Conservation (phyloP, 805 yeast genomes). For the Candida sonorensis region DNA sequence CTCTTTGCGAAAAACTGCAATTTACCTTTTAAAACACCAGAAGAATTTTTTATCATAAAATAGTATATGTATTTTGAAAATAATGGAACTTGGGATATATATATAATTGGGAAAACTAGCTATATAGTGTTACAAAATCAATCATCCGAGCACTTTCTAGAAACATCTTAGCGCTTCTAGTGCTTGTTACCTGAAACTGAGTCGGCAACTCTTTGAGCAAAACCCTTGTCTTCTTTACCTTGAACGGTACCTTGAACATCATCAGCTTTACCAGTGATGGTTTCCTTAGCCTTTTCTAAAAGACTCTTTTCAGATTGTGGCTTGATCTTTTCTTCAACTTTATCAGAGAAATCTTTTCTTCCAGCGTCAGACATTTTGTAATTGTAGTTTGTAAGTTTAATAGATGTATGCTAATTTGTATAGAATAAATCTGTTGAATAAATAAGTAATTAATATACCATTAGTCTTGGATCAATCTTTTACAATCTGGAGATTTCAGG, state of each 20-base stretch:
- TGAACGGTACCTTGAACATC: slow-evolving; percentile 48
- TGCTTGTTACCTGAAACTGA: slow-evolving; percentile 48
- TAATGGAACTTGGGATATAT: neutral
- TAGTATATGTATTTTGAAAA: neutral
- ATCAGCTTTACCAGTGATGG: slow-evolving; percentile 61
- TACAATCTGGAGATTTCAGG: too few relatives aligned
- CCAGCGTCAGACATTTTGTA: slow-evolving; percentile 28
- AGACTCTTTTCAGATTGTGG: slow-evolving; percentile 67
- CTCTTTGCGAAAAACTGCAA: slow-evolving; percentile 57
- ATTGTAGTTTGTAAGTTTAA: neutral
- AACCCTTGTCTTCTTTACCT: slow-evolving; percentile 65
- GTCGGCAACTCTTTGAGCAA: slow-evolving; percentile 64
- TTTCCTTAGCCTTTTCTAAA: slow-evolving; percentile 65
- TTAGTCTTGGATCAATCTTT: too few relatives aligned
- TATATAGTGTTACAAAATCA: neutral
- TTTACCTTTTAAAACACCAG: slow-evolving; percentile 62
- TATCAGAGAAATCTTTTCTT: slow-evolving; percentile 72
- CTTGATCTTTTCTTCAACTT: slow-evolving; percentile 56
- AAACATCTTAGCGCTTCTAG: slow-evolving; percentile 28
- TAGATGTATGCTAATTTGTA: too few relatives aligned
- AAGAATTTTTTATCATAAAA: slow-evolving; percentile 25
- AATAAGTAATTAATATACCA: too few relatives aligned
- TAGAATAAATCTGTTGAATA: too few relatives aligned
- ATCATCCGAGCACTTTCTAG: neutral
- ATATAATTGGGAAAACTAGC: neutral